Evolutionary conservation across 805 yeast genomes (phyloP), one percentile per base, ranked within the genome.

Genomic region (Yamadazyma philogaea): DNA sequence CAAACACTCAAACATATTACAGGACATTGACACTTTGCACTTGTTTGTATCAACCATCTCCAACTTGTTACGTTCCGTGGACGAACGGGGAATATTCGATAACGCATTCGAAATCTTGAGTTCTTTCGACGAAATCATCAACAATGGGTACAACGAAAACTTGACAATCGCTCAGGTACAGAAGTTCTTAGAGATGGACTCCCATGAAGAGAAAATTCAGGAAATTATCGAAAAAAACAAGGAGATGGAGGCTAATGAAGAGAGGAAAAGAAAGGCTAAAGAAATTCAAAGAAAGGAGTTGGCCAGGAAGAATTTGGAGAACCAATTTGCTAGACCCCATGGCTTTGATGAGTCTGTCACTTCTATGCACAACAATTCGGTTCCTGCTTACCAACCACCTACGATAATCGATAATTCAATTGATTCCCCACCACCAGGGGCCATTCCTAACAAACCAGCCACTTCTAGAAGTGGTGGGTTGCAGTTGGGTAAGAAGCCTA

Each of bases 131-230:
- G 99, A 93, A 67, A 86, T 93, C 43, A 81, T 93, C 53, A 81
- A 81, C 40, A 72, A 87, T 66, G 99, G 99, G 14, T 88, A 84
- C 70, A 81, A 87, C 51, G 99, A 93, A 63, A 85, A 88, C 64
- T 70, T 91, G 51, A 79, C 93, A 0, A 62, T 84, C 50, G 63
- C 81, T 46, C 98, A 93, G 69, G 85, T 93, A 50, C 81, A 79
- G 62, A 87, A 95, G 10, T 91, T 87, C 66, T 72, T 93, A 70
- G 91, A 88, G 60, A 91, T 93, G 98, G 98, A 93, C 67, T 86
- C 96, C 31, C 97, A 93, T 63, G 99, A 93, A 68, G 99, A 93
- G 69, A 91, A 87, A 73, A 91, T 95, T 59, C 98, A 93, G 72
- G 97, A 93, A 62, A 90, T 93, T 61, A 93, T 93, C 56, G 98